These are phyloP conservation scores for Eimeria sp. DNA, from an alignment of 169 alveolate species.

Conservation along the genomic window DNA sequence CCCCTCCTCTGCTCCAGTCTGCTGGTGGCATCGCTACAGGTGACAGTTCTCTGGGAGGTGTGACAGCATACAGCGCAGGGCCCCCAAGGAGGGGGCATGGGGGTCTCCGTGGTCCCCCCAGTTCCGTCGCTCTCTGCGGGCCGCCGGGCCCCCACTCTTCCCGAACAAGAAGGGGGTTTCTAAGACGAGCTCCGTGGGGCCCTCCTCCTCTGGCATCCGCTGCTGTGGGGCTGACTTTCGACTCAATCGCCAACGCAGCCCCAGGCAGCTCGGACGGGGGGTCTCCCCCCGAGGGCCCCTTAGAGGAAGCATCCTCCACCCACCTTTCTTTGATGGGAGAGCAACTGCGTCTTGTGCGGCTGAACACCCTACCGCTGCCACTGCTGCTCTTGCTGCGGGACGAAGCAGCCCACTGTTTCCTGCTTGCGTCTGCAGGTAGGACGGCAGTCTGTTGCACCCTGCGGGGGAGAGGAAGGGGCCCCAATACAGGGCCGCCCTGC, in stretches of 20 bases:
- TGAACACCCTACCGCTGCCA: constrained; percentile 59
- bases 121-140: constrained; percentile 1
- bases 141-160: constrained; percentile 34
- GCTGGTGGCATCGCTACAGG: constrained; percentile 16
- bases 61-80: constrained; percentile 22
- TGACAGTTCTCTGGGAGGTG: constrained; percentile 55
- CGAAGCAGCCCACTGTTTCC: constrained; percentile 39
- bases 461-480: constrained; percentile 63
- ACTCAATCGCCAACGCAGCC: constrained; percentile 25
- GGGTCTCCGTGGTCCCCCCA: constrained; percentile 18
- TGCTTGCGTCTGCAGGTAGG: neutral
- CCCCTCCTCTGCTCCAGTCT: constrained; percentile 28
- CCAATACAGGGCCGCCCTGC: constrained; percentile 57
- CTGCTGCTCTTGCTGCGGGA: constrained; percentile 62
- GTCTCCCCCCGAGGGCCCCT: constrained; percentile 21
- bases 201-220: constrained; percentile 8
- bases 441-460: constrained; percentile 46
- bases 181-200: constrained; percentile 26
- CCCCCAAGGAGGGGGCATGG: neutral
- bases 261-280: constrained; percentile 11
- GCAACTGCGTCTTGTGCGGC: constrained; percentile 67
- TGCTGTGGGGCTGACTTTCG: constrained; percentile 63
- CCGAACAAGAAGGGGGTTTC: constrained; percentile 18
- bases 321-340: constrained; percentile 27
- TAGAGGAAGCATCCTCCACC: neutral